Evolutionary conservation across 177 flowering plant species (phyloP).

Genomic region (Vitis hybrid): DNA sequence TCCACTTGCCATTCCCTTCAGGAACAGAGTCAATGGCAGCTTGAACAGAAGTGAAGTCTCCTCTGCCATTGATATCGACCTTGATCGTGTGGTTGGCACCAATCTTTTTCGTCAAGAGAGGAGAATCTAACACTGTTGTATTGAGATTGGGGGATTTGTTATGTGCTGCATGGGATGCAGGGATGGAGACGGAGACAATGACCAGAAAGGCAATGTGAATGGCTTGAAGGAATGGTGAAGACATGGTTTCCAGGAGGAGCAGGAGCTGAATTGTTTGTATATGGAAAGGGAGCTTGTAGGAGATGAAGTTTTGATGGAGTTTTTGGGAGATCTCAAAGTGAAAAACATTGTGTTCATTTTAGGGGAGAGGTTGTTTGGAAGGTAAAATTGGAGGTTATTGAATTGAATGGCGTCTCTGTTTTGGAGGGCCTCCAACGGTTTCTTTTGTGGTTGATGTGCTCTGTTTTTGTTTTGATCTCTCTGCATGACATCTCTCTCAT

Average conservation of each 20-base stretch:
- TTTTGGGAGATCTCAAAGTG: neutral
- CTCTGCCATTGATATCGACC: constrained; percentile 72
- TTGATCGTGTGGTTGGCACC: constrained; percentile 55
- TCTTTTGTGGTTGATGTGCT: constrained; percentile 14
- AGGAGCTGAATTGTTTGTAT: neutral
- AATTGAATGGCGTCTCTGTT: neutral
- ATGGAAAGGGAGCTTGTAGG: constrained; percentile 10
- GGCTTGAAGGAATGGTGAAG: neutral
- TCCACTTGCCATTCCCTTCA: constrained; percentile 60
- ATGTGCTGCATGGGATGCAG: constrained; percentile 8
- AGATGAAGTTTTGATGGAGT: neutral
- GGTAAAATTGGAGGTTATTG: constrained; percentile 8
- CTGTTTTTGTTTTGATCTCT: neutral
- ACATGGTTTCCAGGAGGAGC: neutral
- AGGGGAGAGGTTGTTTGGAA: constrained; percentile 9
- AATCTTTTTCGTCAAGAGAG: constrained; percentile 57
- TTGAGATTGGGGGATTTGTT: constrained; percentile 13
- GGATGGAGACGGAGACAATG: neutral
- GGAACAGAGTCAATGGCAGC: constrained; percentile 79
- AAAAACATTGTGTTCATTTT: neutral
- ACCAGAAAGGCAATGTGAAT: constrained; percentile 8
- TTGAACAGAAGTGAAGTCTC: constrained; percentile 71
- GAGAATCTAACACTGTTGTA: constrained; percentile 44
- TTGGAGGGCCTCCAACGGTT: constrained; percentile 13
- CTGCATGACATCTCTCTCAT: too few relatives aligned